Evolutionary conservation across 306 rosid genomes (phyloP), one percentile per base, ranked within the genome.

Genomic region (Urtica urens): DNA sequence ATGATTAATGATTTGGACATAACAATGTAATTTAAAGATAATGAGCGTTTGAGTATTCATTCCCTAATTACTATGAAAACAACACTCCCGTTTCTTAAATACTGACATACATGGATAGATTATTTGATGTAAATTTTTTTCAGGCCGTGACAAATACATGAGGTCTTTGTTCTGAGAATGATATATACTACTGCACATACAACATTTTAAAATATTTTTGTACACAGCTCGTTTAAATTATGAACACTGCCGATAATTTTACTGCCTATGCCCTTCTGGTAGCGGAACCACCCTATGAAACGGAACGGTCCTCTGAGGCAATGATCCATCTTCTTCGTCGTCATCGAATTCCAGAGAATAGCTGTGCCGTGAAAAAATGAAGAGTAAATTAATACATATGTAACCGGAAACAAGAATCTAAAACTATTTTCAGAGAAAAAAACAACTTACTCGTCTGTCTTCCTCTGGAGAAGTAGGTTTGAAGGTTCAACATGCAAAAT

Each of bases 231-330:
- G 25, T 22, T 21, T 13, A 21, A 10, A 21, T 29, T 3, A 49
- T 52, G 69, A 68, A 11, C 37, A 55, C 47, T 44, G 39, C 60
- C 50, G 57, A 55, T 8, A 38, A 15, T 85, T n/a, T n/a, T 62
- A 90, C 76, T 85, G 96, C 43, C 99, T 92, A 58, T 79, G 99
- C 40, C 95, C 99, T 48, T 82, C 99, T 26, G 95, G 99, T 60
- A 90, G 66, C 35, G 87, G 60, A 57, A 90, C 99, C 66, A 90
- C 95, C 50, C 68, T 85, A 70, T 85, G 83, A 75, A 85, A 92
- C 38, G 99, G 87, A 25, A 85, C 96, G 8, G 68, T 67, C 75
- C 99, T 82, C 67, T 92, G 81, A 30, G 99, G 99, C 65, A 92
- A 57, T 11, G 95, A 71, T 27, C 99, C 99, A 37, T 92, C 94